These are phyloP conservation scores for Herpetospermum pedunculosum DNA, from an alignment of 306 rosid species.

Conservation along the genomic window DNA sequence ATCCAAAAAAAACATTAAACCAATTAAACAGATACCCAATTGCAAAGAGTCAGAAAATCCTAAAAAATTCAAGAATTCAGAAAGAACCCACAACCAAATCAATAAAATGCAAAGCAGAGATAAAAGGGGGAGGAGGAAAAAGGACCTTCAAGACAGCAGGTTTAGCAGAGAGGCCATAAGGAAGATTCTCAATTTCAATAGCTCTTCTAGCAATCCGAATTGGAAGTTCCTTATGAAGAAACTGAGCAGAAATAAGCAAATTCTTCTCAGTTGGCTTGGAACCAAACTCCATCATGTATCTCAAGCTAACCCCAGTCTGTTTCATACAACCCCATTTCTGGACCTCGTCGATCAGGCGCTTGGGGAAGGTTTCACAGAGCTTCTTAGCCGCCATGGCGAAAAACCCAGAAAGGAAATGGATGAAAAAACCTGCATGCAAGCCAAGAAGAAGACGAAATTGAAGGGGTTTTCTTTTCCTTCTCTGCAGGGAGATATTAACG, in stretches of 20 bases:
- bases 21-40: background rate
- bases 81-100: background rate
- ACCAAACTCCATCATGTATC: constrained; percentile 91
- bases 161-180: constrained; percentile 61
- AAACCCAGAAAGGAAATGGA: background rate
- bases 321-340: constrained; percentile 70
- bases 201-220: constrained; percentile 77
- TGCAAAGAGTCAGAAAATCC: background rate
- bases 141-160: constrained; percentile 67
- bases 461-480: background rate
- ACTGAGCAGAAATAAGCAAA: constrained; percentile 64
- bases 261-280: constrained; percentile 34
- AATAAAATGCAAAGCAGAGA: background rate
- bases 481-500: background rate
- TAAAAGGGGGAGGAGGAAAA: background rate
- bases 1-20: background rate
- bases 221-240: constrained; percentile 79
- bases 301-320: constrained; percentile 72
- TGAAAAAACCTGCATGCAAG: constrained; percentile 20
- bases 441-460: background rate
- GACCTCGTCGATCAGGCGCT: constrained; percentile 56
- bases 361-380: constrained; percentile 47
- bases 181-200: constrained; percentile 60
- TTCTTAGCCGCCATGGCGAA: constrained; percentile 56
- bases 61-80: background rate